phyloP scores from a whole-genome alignment of 1,284 basidiomycete species.

The Amylostereum chailletii region DNA sequence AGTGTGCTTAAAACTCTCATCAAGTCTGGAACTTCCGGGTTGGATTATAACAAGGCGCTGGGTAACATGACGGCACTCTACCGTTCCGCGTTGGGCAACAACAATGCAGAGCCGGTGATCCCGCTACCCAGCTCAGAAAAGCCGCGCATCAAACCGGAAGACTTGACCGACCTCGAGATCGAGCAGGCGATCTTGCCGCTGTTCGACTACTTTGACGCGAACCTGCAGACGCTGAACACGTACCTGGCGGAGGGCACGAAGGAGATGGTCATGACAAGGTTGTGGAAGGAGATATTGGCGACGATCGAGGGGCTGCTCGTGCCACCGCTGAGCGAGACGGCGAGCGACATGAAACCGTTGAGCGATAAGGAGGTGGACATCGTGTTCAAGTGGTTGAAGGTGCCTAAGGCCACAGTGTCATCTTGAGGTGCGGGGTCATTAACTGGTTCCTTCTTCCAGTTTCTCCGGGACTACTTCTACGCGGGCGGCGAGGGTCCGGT shows the following conservation, averaged over 20 bases:
- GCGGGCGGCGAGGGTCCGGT: constrained; percentile 89
- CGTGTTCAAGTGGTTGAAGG: constrained; percentile 97
- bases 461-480: constrained; percentile 92
- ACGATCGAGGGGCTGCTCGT: constrained; percentile 88
- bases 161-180: constrained; percentile 87
- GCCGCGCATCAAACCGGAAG: constrained; percentile 62
- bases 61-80: constrained; percentile 78
- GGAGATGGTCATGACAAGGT: constrained; percentile 86
- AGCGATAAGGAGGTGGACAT: constrained; percentile 96
- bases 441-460: constrained; percentile 34
- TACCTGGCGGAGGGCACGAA: constrained; percentile 81
- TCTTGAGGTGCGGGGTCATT: neutral
- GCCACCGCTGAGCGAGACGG: constrained; percentile 84
- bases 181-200: constrained; percentile 89
- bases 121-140: constrained; percentile 69
- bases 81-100: constrained; percentile 59
- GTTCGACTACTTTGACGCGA: constrained; percentile 96
- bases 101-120: constrained; percentile 65
- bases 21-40: constrained; percentile 49
- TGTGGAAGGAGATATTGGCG: constrained; percentile 95
- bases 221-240: constrained; percentile 87
- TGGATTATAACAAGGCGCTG: constrained; percentile 81
- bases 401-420: constrained; percentile 20
- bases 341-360: constrained; percentile 86
- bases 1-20: constrained; percentile 69